These are phyloP conservation scores for Harringtonia lauricola DNA, from an alignment of 2,329 filamentous ascomycete genomes.

Conservation along the genomic window DNA sequence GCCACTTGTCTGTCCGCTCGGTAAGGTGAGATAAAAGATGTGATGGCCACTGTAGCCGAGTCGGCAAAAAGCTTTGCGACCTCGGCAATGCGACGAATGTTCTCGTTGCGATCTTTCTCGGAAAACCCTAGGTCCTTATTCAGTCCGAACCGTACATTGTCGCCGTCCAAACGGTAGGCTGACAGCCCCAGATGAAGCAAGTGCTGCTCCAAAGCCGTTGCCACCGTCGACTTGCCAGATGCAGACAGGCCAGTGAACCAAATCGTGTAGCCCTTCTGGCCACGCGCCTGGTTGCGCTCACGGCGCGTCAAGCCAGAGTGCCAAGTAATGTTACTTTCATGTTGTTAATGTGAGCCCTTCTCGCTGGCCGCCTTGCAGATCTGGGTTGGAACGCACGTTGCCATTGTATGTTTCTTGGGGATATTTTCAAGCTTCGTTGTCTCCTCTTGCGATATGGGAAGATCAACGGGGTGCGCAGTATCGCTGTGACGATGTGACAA, in stretches of 20 bases:
- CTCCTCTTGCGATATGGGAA: too few relatives aligned
- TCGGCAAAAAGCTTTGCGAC: constrained; percentile 95
- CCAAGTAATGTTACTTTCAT: constrained; percentile 75
- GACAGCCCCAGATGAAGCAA: constrained; percentile 74
- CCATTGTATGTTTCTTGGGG: not conserved
- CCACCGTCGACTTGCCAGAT: constrained; percentile 94
- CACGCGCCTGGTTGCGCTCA: constrained; percentile 64
- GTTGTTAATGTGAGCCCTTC: too few relatives aligned
- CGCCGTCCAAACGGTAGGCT: constrained; percentile 90
- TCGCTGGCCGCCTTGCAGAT: not conserved
- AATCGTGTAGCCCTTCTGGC: constrained; percentile 85
- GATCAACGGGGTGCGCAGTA: too few relatives aligned
- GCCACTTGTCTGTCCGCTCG: constrained; percentile 74
- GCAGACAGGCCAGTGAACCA: constrained; percentile 97
- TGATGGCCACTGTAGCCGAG: constrained; percentile 74
- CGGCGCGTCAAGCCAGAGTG: constrained; percentile 68
- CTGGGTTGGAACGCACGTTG: not conserved
- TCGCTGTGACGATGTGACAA: too few relatives aligned
- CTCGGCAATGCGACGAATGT: constrained; percentile 93
- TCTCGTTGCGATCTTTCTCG: constrained; percentile 89
- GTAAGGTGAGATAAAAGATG: constrained; percentile 96
- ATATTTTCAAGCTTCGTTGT: not conserved
- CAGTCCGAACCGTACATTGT: constrained; percentile 95
- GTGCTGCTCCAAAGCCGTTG: constrained; percentile 93
- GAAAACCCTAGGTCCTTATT: constrained; percentile 97